These are phyloP conservation scores for Suhomyces chickasaworum DNA, from an alignment of 1,139 yeast species.

Conservation along the genomic window DNA sequence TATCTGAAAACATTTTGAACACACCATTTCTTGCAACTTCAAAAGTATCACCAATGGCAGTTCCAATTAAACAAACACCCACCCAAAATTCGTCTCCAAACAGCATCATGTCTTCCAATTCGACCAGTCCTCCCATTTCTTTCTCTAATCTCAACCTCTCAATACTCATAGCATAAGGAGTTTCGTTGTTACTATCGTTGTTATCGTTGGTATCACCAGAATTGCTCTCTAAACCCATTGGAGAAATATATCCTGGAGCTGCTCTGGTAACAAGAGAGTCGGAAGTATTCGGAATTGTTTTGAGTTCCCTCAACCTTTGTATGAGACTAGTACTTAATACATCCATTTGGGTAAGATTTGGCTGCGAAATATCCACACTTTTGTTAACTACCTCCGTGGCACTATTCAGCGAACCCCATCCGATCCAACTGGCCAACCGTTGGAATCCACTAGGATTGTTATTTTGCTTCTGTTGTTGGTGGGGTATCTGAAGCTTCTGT, in stretches of 20 bases:
- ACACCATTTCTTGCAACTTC: background rate
- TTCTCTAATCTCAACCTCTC: background rate
- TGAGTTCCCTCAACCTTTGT: background rate
- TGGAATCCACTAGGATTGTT: background rate
- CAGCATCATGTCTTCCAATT: slow-evolving; percentile 4
- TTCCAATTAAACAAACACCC: background rate
- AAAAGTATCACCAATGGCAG: background rate
- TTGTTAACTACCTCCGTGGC: background rate
- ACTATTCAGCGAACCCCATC: background rate
- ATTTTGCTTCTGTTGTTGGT: background rate
- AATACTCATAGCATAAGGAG: background rate
- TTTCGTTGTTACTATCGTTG: background rate
- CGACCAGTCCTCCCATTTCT: background rate
- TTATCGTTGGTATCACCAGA: background rate
- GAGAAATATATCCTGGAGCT: background rate
- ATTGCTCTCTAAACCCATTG: too few relatives aligned
- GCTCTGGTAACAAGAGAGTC: background rate
- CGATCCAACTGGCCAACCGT: background rate
- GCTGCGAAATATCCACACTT: background rate
- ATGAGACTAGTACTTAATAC: background rate
- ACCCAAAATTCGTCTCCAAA: slow-evolving; percentile 1
- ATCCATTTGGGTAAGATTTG: background rate
- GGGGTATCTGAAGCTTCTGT: background rate
- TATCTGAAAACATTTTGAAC: background rate
- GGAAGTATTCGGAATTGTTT: background rate